phyloP scores from a whole-genome alignment of 2,329 filamentous ascomycete genomes.

The Aspergillus sp. region DNA sequence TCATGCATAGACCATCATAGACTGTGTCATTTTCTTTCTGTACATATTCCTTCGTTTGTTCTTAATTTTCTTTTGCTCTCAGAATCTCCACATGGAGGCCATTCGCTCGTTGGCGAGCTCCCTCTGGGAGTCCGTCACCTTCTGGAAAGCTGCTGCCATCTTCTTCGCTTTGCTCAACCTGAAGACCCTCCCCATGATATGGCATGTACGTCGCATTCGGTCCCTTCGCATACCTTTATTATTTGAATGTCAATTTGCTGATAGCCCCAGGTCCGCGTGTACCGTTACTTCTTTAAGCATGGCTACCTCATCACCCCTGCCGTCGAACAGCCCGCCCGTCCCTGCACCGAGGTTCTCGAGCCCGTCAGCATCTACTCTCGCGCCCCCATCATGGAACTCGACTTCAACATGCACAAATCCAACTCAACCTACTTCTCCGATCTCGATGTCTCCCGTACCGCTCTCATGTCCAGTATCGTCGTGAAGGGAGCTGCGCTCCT shows the following conservation, averaged over 20 bases:
- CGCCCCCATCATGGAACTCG: constrained; percentile 71
- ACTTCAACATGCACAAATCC: constrained; percentile 80
- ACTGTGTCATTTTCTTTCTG: neutral
- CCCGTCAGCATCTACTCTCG: constrained; percentile 67
- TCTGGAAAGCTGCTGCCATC: constrained; percentile 29
- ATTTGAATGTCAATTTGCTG: neutral
- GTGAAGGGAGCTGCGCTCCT: constrained; percentile 56
- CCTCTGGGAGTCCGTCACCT: constrained; percentile 15
- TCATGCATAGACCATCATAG: neutral
- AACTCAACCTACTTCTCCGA: constrained; percentile 83
- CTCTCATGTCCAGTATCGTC: constrained; percentile 69
- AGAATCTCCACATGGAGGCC: constrained; percentile 12
- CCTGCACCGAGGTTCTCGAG: constrained; percentile 59
- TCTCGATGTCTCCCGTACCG: constrained; percentile 76
- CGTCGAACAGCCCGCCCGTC: constrained; percentile 45
- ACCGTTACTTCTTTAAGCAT: constrained; percentile 58
- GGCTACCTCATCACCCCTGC: constrained; percentile 47
- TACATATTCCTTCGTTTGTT: neutral
- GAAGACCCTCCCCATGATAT: constrained; percentile 31
- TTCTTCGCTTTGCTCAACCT: constrained; percentile 30
- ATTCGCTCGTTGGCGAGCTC: constrained; percentile 14
- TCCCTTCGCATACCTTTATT: neutral
- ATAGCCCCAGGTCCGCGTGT: constrained; percentile 54
- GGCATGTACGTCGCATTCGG: constrained; percentile 30
- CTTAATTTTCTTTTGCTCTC: neutral